Percentiles rank a stretch among this genome's conserved stretches.
phyloP scores from a whole-genome alignment of 306 rosid genomes.

The Acacia acuminata region DNA sequence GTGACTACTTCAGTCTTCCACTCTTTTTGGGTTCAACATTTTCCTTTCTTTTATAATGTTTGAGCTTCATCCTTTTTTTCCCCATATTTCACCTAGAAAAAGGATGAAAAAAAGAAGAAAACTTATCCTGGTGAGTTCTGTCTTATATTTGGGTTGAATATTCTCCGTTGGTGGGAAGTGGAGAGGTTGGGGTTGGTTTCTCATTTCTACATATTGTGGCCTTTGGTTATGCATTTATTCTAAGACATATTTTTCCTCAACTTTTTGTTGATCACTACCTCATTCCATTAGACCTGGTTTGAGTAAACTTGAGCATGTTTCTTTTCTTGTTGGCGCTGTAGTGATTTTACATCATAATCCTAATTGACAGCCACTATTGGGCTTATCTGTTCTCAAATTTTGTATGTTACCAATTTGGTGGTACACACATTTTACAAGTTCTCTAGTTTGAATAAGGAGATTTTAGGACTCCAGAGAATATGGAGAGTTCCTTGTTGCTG shows the following conservation, averaged over 20 bases:
- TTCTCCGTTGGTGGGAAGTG: not conserved
- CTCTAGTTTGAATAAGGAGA: conserved; percentile 1
- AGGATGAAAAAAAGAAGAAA: no score
- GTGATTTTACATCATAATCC: not conserved
- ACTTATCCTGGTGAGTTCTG: no score
- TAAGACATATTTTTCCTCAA: not conserved
- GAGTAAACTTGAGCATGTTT: not conserved
- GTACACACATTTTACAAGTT: not conserved
- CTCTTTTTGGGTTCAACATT: no score
- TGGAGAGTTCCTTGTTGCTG: not conserved
- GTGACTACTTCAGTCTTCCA: no score
- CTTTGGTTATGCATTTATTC: not conserved
- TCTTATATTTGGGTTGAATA: not conserved
- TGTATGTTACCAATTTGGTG: not conserved
- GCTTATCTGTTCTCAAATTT: no score
- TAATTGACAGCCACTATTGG: no score
- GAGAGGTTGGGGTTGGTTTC: not conserved
- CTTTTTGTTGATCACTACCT: not conserved
- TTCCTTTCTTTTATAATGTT: no score
- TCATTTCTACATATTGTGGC: not conserved
- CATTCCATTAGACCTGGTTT: not conserved
- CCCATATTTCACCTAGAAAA: not conserved
- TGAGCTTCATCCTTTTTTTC: no score
- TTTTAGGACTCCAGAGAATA: not conserved
- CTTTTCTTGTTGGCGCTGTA: not conserved